Evolutionary conservation across 768 basidiomycete genomes (phyloP), one percentile per base, ranked within the genome.

Genomic region (Auricularia sp.): DNA sequence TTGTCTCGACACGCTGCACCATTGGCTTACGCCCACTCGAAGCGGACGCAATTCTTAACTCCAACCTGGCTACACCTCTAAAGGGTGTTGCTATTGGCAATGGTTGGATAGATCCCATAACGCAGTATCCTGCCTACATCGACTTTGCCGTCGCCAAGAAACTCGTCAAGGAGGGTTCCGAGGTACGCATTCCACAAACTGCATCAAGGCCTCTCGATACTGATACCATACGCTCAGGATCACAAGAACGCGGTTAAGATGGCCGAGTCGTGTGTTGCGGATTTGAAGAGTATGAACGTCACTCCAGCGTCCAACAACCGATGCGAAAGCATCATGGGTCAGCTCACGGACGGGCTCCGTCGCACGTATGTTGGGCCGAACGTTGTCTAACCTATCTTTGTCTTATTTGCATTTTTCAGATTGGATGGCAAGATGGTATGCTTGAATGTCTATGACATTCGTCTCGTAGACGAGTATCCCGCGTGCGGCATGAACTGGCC

Each of bases 401-500:
- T 18, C 47, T 54, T 63, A 29, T 29, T 24, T 10, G 54, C 33
- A 3, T 8, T 8, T 24, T 51, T 24, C 69, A 94, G 91, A 44
- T 79, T 86, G 51, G 80, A 92, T 62, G 90, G 86, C 11, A 77
- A 80, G 67, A 76, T 81, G 34, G 87, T 86, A 77, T 99, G 97
- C 73, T 78, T 95, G 67, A 99, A 99, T 73, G 85, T 98, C 45
- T 99, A 99, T 69, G 97, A 99, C 71, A 84, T 98, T 14, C 89
- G 97, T 33, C 77, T 89, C n/a, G 86, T 90, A 64, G 97, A 99
- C 72, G 82, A 82, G 13, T 77, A 73, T 42, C 97, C 97, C 18
- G 88, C 85, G 0, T 99, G 97, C 74, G 97, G 96, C 2, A 91
- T 96, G 93, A 96, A 94, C 76, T 99, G 95, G 96, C 96, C 95